Evolutionary conservation across 306 rosid genomes (phyloP).

Genomic region (Crotalaria pallida): DNA sequence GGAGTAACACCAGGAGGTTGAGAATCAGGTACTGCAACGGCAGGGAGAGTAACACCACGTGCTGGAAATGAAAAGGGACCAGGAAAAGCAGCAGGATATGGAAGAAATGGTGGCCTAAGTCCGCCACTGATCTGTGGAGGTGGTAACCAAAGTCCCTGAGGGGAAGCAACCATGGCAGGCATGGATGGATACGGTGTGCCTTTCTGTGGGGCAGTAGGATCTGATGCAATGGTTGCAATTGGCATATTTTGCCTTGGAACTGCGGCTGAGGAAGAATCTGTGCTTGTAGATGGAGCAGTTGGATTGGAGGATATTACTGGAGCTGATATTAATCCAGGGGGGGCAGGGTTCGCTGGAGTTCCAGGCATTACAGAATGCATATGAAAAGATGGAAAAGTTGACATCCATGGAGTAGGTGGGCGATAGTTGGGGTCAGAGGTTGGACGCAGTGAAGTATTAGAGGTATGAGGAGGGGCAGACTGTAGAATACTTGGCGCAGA

Average conservation of each 20-base stretch:
- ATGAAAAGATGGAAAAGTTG: slow-evolving; percentile 41
- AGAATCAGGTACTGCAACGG: slow-evolving; percentile 73
- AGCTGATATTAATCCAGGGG: slow-evolving; percentile 61
- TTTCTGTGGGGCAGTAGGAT: slow-evolving; percentile 42
- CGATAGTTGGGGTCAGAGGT: slow-evolving; percentile 46
- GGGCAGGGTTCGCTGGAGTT: slow-evolving; percentile 57
- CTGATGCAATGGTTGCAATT: slow-evolving; percentile 27
- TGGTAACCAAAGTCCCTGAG: slow-evolving; percentile 78
- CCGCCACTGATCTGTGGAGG: slow-evolving; percentile 65
- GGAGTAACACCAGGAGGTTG: slow-evolving; percentile 94
- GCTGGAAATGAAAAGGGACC: slow-evolving; percentile 66
- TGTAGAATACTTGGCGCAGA: slow-evolving; percentile 39
- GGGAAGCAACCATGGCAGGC: slow-evolving; percentile 54
- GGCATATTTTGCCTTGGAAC: slow-evolving; percentile 52
- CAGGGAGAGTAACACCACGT: slow-evolving; percentile 56
- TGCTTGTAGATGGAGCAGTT: slow-evolving; percentile 22
- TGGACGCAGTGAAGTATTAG: slow-evolving; percentile 31
- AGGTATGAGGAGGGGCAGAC: slow-evolving; percentile 39
- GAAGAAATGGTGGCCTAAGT: slow-evolving; percentile 57
- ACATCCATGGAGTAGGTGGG: slow-evolving; percentile 47
- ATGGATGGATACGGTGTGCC: slow-evolving; percentile 51
- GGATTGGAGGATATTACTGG: slow-evolving; percentile 34
- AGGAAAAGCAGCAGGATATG: slow-evolving; percentile 64
- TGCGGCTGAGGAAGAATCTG: slow-evolving; percentile 44
- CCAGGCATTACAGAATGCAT: slow-evolving; percentile 42